Percentiles rank a stretch among this genome's conserved stretches.
phyloP scores from a whole-genome alignment of 495 filamentous ascomycete genomes.

The Penicillium cataractarum region DNA sequence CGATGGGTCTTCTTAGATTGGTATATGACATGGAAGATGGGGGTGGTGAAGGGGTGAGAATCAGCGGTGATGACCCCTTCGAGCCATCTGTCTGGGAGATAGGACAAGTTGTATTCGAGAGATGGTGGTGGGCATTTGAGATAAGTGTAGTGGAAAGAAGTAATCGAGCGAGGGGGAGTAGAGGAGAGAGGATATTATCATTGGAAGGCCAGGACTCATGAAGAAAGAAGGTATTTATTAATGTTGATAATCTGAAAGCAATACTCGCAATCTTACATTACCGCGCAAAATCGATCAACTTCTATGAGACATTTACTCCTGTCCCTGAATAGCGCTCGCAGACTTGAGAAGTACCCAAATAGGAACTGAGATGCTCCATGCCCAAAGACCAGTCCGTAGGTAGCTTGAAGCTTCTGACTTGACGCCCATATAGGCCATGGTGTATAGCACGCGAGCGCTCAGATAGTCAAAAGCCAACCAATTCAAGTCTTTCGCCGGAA shows the following conservation, averaged over 20 bases:
- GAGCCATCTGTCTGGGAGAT: slow-evolving; percentile 20
- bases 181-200: slow-evolving; percentile 21
- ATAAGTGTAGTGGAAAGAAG: slow-evolving; percentile 40
- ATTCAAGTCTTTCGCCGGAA: slow-evolving; percentile 30
- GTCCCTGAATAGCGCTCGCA: slow-evolving; percentile 19
- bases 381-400: slow-evolving; percentile 32
- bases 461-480: slow-evolving; percentile 30
- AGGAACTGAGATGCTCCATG: slow-evolving; percentile 34
- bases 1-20: slow-evolving; percentile 41
- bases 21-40: slow-evolving; percentile 54
- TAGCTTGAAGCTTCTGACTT: slow-evolving; percentile 28
- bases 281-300: background rate
- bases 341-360: slow-evolving; percentile 28
- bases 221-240: background rate
- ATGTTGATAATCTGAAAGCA: background rate
- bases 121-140: slow-evolving; percentile 59
- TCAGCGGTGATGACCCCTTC: slow-evolving; percentile 41
- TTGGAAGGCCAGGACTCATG: background rate
- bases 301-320: background rate
- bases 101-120: slow-evolving; percentile 32
- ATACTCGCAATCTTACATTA: background rate
- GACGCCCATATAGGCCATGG: slow-evolving; percentile 30
- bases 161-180: slow-evolving; percentile 41
- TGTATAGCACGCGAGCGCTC: slow-evolving; percentile 27
- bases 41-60: slow-evolving; percentile 42